Evolutionary conservation across 805 yeast genomes (phyloP).

Genomic region (Isabelozyma rhagii): DNA sequence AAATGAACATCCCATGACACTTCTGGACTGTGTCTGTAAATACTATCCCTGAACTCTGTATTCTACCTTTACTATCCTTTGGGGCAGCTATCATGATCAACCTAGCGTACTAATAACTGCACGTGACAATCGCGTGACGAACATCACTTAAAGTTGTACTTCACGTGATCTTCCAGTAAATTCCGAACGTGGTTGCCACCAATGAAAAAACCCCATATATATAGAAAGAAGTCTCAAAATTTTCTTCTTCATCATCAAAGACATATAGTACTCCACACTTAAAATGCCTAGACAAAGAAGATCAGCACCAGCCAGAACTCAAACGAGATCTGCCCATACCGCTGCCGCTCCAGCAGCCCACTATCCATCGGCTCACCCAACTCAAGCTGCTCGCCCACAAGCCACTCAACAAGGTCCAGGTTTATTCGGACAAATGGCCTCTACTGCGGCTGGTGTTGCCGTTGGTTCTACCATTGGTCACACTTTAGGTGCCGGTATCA

Average conservation of each 20-base stretch:
- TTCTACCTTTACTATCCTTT: no score
- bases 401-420: constrained; percentile 65
- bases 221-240: not conserved
- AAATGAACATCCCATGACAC: no score
- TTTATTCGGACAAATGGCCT: constrained; percentile 93
- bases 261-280: not conserved
- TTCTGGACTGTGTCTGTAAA: no score
- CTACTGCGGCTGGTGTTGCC: constrained; percentile 99
- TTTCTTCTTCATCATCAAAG: not conserved
- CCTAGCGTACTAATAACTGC: no score
- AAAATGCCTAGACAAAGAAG: constrained; percentile 53
- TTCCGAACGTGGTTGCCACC: not conserved
- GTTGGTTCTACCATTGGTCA: constrained; percentile 98
- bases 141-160: no score
- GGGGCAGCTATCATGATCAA: no score
- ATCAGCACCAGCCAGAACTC: constrained; percentile 48
- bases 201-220: not conserved
- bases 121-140: no score
- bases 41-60: no score
- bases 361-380: constrained; percentile 48
- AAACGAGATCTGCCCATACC: constrained; percentile 71
- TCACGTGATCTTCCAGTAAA: not conserved
- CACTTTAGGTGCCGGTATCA: constrained; percentile 91
- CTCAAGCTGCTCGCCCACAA: constrained; percentile 27
- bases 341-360: constrained; percentile 55